These are phyloP conservation scores for Curvularia hawaiiensis DNA, from an alignment of 2,329 filamentous ascomycete species.

Conservation along the genomic window DNA sequence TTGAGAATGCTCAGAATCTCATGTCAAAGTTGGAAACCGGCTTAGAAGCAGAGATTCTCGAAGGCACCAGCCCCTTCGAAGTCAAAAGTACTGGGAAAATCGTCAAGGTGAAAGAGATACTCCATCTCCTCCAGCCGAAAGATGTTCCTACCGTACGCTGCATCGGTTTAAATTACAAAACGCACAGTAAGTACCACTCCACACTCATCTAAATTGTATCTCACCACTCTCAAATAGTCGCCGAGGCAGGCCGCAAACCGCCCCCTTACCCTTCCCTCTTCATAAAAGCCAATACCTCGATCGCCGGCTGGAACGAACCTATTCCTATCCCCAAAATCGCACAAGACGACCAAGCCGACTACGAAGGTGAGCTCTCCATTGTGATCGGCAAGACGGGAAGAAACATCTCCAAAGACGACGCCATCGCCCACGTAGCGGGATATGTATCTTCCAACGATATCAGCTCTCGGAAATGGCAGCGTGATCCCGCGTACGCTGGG, in stretches of 20 bases:
- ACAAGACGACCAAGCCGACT: constrained; percentile 47
- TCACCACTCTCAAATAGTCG: constrained; percentile 3
- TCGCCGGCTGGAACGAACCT: constrained; percentile 13
- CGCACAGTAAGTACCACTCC: neutral
- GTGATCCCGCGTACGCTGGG: constrained; percentile 28
- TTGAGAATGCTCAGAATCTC: neutral
- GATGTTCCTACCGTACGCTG: neutral
- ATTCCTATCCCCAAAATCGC: constrained; percentile 55
- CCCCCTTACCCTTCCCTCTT: constrained; percentile 17
- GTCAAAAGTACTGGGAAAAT: neutral
- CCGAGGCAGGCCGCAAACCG: constrained; percentile 13
- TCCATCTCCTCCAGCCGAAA: constrained; percentile 1
- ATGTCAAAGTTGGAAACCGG: neutral
- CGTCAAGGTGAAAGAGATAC: neutral
- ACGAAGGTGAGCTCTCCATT: constrained; percentile 40
- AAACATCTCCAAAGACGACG: constrained; percentile 49
- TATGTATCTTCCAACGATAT: constrained; percentile 60
- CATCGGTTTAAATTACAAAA: neutral
- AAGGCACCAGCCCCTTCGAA: neutral
- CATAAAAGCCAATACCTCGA: constrained; percentile 7
- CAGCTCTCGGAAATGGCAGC: constrained; percentile 55
- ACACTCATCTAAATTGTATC: neutral
- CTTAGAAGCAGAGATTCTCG: constrained; percentile 1
- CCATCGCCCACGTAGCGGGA: constrained; percentile 54
- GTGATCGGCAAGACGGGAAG: constrained; percentile 57